These are phyloP conservation scores for Pseudonitzschia delicatissima DNA, from an alignment of 108 stramenopile genomes.

Conservation along the genomic window DNA sequence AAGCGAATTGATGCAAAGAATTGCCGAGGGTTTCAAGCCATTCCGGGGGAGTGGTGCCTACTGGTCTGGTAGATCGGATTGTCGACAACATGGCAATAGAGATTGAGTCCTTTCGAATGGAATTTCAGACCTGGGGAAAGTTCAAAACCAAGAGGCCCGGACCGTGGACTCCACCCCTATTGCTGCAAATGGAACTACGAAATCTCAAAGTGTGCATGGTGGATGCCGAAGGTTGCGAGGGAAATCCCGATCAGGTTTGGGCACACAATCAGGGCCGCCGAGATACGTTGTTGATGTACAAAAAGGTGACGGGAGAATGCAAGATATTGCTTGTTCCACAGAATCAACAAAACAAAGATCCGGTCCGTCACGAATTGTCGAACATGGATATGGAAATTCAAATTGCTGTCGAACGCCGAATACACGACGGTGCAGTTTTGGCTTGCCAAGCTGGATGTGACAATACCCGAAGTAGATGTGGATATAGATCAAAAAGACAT, in stretches of 20 bases:
- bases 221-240: constrained; percentile 59
- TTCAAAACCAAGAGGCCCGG: constrained; percentile 71
- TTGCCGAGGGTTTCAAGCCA: constrained; percentile 22
- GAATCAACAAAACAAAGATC: constrained; percentile 1
- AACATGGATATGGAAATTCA: constrained; percentile 52
- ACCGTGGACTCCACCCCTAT: constrained; percentile 67
- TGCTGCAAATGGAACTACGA: constrained; percentile 29
- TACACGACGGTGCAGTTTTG: constrained; percentile 64
- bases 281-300: constrained; percentile 59
- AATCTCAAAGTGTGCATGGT: constrained; percentile 59
- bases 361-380: neutral
- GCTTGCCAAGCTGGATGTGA: constrained; percentile 61
- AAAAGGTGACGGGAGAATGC: constrained; percentile 45
- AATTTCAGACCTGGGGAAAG: constrained; percentile 62
- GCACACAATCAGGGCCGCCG: constrained; percentile 51
- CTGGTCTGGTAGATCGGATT: constrained; percentile 69
- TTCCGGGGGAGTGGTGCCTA: constrained; percentile 35
- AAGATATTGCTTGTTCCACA: constrained; percentile 21
- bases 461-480: constrained; percentile 50
- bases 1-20: constrained; percentile 16
- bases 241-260: constrained; percentile 67
- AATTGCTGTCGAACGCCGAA: constrained; percentile 51
- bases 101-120: constrained; percentile 44
- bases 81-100: constrained; percentile 69
- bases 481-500: constrained; percentile 35